These are phyloP conservation scores for Aureobasidium uvarum DNA, from an alignment of 2,329 filamentous ascomycete genomes.

Conservation along the genomic window DNA sequence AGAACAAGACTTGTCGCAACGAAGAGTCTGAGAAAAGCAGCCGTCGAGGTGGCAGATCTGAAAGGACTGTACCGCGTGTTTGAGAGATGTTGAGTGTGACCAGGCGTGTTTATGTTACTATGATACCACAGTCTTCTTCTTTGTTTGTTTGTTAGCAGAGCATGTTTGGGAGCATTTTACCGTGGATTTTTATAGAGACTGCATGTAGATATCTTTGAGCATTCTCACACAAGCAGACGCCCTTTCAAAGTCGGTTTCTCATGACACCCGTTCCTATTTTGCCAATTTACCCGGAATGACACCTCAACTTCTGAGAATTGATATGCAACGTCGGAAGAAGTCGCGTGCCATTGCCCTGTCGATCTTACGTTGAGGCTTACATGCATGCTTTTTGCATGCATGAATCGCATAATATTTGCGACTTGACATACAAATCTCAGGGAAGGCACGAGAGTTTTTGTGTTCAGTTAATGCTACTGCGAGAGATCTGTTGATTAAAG, in stretches of 20 bases:
- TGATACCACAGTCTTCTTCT: conserved; percentile 9
- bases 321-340: conserved; percentile 22
- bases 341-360: conserved; percentile 11
- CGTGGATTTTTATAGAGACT: not conserved
- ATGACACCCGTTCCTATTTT: not conserved
- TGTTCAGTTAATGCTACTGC: too few species aligned
- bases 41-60: conserved; percentile 85
- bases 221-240: not conserved
- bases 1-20: conserved; percentile 81
- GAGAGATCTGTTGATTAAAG: not conserved
- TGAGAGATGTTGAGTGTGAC: conserved; percentile 70
- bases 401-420: not conserved
- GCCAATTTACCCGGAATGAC: conserved; percentile 19
- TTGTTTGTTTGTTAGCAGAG: not conserved
- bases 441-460: too few species aligned
- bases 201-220: not conserved
- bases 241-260: too few species aligned
- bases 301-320: not conserved
- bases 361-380: conserved; percentile 9
- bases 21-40: conserved; percentile 68
- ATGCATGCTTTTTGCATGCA: not conserved
- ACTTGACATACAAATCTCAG: not conserved
- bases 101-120: not conserved
- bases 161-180: conserved; percentile 1
- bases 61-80: conserved; percentile 94